These are phyloP conservation scores for Hypoxylon lienhwacheense DNA, from an alignment of 495 filamentous ascomycete species.

Conservation along the genomic window DNA sequence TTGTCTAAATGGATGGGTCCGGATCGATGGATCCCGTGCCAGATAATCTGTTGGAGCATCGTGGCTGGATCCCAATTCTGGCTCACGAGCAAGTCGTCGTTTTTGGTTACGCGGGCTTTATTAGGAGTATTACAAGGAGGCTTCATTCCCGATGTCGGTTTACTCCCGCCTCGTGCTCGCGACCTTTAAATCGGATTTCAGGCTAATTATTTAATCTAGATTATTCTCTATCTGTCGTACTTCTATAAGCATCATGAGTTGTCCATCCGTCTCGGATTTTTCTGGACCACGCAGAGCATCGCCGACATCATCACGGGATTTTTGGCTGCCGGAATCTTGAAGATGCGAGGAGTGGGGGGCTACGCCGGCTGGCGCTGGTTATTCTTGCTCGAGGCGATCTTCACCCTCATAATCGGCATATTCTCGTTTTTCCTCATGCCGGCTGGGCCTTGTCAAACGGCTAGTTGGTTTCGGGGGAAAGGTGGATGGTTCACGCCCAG, in stretches of 20 bases:
- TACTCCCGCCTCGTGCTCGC: too few species aligned
- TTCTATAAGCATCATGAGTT: conserved; percentile 43
- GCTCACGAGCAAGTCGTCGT: conserved; percentile 58
- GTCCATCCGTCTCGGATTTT: conserved; percentile 46
- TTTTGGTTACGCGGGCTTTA: conserved; percentile 61
- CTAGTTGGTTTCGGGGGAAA: conserved; percentile 60
- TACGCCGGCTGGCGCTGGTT: conserved; percentile 73
- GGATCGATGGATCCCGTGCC: conserved; percentile 77
- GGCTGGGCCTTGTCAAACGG: conserved; percentile 69
- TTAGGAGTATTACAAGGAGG: conserved; percentile 73
- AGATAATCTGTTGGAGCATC: conserved; percentile 75
- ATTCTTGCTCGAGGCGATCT: conserved; percentile 58
- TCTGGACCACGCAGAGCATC: conserved; percentile 66
- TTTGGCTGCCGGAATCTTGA: conserved; percentile 70
- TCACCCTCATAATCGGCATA: conserved; percentile 67
- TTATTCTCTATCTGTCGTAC: conserved; percentile 32
- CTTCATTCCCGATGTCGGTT: conserved; percentile 51
- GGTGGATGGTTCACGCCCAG: conserved; percentile 69
- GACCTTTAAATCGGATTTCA: background rate
- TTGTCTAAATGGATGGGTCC: conserved; percentile 73
- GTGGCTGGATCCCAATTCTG: conserved; percentile 68
- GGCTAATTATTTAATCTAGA: conserved; percentile 11
- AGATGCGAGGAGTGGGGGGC: conserved; percentile 60
- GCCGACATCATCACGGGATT: conserved; percentile 69
- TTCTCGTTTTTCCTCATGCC: conserved; percentile 69